These are phyloP conservation scores for Dactylellina parvicollis DNA, from an alignment of 2,329 filamentous ascomycete species.

Conservation along the genomic window DNA sequence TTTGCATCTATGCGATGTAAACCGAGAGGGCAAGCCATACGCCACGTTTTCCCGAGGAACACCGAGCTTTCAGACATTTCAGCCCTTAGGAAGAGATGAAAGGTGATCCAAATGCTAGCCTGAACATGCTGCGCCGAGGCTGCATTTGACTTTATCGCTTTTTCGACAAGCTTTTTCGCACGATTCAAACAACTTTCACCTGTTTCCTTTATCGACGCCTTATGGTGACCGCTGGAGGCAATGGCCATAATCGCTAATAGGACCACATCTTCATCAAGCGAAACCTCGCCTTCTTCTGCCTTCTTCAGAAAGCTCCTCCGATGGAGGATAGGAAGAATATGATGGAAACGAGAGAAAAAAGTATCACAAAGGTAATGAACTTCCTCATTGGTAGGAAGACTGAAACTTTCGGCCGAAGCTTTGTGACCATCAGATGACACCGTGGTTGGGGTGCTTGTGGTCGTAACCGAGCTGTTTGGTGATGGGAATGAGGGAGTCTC, in stretches of 20 bases:
- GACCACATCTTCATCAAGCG: conserved; percentile 11
- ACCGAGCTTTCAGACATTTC: conserved; percentile 34
- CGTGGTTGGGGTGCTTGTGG: neutral
- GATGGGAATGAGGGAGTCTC: conserved; percentile 11
- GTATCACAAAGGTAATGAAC: neutral
- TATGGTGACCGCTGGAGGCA: conserved; percentile 12
- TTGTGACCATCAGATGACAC: conserved; percentile 8
- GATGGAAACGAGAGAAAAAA: conserved; percentile 24
- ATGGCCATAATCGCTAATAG: conserved; percentile 3
- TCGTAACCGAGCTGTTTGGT: conserved; percentile 1
- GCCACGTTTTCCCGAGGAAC: conserved; percentile 22
- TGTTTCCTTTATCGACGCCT: neutral
- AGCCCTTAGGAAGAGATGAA: conserved; percentile 18
- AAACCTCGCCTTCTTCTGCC: neutral
- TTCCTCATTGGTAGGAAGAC: conserved; percentile 4
- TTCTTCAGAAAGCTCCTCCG: conserved; percentile 8
- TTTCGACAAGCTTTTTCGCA: conserved; percentile 9
- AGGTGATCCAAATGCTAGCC: conserved; percentile 24
- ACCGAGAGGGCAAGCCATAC: conserved; percentile 23
- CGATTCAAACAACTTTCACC: conserved; percentile 6
- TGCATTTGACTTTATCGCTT: conserved; percentile 6
- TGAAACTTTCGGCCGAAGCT: neutral
- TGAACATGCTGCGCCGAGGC: conserved; percentile 16
- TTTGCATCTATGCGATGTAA: conserved; percentile 25
- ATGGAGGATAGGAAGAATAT: conserved; percentile 19